Evolutionary conservation across 2,329 filamentous ascomycete genomes (phyloP).

Genomic region (Calonectria fujianensis): DNA sequence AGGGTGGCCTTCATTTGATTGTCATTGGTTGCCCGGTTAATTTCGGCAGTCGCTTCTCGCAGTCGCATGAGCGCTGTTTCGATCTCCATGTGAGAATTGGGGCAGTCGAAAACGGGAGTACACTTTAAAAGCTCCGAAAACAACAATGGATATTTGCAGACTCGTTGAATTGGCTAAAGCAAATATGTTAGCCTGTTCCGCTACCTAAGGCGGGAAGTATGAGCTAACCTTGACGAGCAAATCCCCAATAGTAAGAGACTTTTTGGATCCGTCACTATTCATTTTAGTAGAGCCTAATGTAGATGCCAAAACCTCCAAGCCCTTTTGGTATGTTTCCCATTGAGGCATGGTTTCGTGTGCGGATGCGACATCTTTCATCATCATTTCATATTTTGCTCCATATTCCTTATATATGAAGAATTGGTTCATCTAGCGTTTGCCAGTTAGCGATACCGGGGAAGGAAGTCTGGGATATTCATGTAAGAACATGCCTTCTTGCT

Average conservation of each 20-base stretch:
- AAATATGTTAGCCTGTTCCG: conserved; percentile 19
- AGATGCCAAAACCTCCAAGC: conserved; percentile 87
- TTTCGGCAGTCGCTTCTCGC: conserved; percentile 83
- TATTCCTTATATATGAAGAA: conserved; percentile 96
- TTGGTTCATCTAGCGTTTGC: conserved; percentile 77
- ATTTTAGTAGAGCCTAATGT: conserved; percentile 83
- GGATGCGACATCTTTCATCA: conserved; percentile 85
- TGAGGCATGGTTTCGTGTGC: conserved; percentile 80
- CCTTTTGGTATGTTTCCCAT: conserved; percentile 88
- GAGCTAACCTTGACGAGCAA: conserved; percentile 88
- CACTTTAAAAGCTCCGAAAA: conserved; percentile 89
- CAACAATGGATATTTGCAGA: conserved; percentile 92
- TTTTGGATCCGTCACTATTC: conserved; percentile 78
- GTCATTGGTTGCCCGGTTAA: conserved; percentile 90
- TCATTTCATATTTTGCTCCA: conserved; percentile 89
- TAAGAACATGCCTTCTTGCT: conserved; percentile 70
- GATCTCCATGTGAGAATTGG: conserved; percentile 86
- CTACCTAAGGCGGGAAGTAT: background rate
- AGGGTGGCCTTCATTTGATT: conserved; percentile 80
- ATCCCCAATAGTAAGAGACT: conserved; percentile 88
- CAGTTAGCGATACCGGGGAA: background rate
- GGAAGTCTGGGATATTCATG: too few species aligned
- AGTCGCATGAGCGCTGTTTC: conserved; percentile 83
- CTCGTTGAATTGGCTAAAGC: conserved; percentile 87
- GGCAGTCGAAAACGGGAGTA: conserved; percentile 90